Evolutionary conservation across 768 basidiomycete species (phyloP), one percentile per base, ranked within the genome.

Genomic region (Neoboletus subvelutipes): DNA sequence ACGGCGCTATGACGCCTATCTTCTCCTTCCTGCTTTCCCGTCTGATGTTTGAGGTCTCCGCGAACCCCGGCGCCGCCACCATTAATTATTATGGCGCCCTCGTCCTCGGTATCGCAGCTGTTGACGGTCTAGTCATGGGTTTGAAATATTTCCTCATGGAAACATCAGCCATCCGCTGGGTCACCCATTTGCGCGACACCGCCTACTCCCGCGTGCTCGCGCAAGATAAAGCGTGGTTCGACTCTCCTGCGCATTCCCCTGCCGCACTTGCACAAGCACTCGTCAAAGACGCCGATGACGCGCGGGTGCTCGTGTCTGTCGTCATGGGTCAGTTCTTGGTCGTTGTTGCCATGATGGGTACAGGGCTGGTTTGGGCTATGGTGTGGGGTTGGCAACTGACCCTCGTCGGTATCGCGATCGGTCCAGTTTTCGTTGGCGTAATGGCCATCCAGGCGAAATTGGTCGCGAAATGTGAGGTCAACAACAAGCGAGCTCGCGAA

Each of bases 181-280:
- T 90, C 24, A 84, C 83, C 5, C 63, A 67, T 20, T 67, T 97
- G 29, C 84, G 97, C 22, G 71, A 76, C 15, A 60, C 55, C 0
- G 84, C 83, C 2, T 86, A 87, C 65, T 64, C 64, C 5, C 80
- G 75, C 33, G 76, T 98, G 15, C 74, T 98, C 39, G 66, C 72
- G 15, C 94, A 96, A 71, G 92, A 97, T 71, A 92, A 90, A 73
- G 69, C 78, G 33, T 99, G 87, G 84, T 98, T 96, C 71, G 95
- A 98, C 68, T 74, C 77, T 57, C 73, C 78, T 6, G 76, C 80
- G 42, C 84, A 92, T 72, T 71, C 77, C 5, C 76, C 90, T 0
- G 73, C 80, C 24, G 74, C 77, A 8, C 72, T 98, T 13, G 83
- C 88, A 12, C 90, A 94, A 68, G 75, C 82, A 12, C 75, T 98